Base-by-base conservation (phyloP, 495 filamentous ascomycete genomes). In the Talaromyces adpressus region DNA sequence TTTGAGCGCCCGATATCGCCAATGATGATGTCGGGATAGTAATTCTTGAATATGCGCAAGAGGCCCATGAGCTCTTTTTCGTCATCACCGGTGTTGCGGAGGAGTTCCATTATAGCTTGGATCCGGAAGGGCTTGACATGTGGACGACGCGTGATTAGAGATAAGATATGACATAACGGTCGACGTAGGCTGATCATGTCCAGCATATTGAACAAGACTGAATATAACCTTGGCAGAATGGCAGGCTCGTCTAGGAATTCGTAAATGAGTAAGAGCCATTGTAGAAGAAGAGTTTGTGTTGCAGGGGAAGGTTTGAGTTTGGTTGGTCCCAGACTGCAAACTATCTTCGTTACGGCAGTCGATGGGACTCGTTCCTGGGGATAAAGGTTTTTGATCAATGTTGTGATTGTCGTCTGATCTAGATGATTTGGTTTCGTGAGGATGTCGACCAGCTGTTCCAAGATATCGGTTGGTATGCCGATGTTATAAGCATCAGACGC, bases 21-120 rank as follows among this genome's bases (percentile, higher is more conserved):
- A n/a, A 93, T 76, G 63, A 95, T 89, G 57, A 95, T 88, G 73
- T 95, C 91, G 6, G 92, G 91, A 68, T 91, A 94, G 69, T 93
- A 94, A 70, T 92, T 91, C 68, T 94, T 94, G 76, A 88, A 96
- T 7, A 92, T 81, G 62, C 85, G 84, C 27, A 96, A 79, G n/a
- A 97, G 79, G n/a, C 87, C 88, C 27, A 87, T 78, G 45, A 96
- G 75, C 53, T 86, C 85, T 56, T 87, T 90, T 62, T 96, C 92
- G 63, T 88, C 87, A 1, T 77, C 76, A 57, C 73, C 73, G 6
- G 73, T 65, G 66, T 65, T 68, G 58, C 68, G 73, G 25, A 79
- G 69, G 30, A 78, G 52, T 51, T 85, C 91, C 78, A 80, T 93
- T 79, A 97, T 76, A 52, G 85, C 77, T 66, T 96, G 92, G 34